Conservation (phyloP, 2,329 filamentous ascomycete genomes). For the Nigrospora sphaerica region DNA sequence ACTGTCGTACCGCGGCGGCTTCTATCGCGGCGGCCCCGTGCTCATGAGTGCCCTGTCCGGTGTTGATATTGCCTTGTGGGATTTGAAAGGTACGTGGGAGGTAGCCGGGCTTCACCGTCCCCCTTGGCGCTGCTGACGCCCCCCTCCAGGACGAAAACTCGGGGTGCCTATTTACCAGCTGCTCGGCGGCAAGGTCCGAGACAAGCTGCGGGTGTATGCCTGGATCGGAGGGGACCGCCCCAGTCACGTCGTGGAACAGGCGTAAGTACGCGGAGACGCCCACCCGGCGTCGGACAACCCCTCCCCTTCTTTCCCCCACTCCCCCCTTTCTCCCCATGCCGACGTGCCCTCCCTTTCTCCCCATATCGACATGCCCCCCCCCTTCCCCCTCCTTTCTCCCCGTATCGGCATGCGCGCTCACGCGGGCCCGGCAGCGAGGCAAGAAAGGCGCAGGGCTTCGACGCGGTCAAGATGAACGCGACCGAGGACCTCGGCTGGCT, state of each 20-base stretch:
- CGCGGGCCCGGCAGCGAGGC: constrained; percentile 32
- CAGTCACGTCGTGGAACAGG: constrained; percentile 55
- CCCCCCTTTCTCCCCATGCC: not conserved
- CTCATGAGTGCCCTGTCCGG: constrained; percentile 75
- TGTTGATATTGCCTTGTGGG: constrained; percentile 75
- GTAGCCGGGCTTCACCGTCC: not conserved
- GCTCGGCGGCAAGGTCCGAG: constrained; percentile 65
- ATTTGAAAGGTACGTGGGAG: constrained; percentile 51
- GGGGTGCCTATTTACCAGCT: constrained; percentile 67
- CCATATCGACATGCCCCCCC: not conserved
- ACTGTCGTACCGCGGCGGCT: constrained; percentile 60
- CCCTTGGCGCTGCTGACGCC: not conserved
- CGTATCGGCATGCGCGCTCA: constrained; percentile 1
- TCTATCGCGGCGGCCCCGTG: constrained; percentile 72
- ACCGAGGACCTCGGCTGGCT: constrained; percentile 72
- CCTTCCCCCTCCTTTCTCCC: not conserved
- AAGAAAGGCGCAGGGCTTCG: constrained; percentile 55
- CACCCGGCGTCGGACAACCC: accelerated
- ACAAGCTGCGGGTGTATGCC: constrained; percentile 65
- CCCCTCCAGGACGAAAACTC: constrained; percentile 30
- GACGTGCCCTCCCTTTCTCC: not conserved
- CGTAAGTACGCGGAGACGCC: constrained; percentile 29
- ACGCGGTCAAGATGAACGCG: constrained; percentile 70
- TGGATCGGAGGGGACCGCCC: constrained; percentile 76
- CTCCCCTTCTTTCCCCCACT: too few relatives aligned